A percentile compares a stretch with the other conserved stretches of the same genome.
Conservation (phyloP, 192 early-diverging fungal species). For the Dimargaris xerosporica region DNA sequence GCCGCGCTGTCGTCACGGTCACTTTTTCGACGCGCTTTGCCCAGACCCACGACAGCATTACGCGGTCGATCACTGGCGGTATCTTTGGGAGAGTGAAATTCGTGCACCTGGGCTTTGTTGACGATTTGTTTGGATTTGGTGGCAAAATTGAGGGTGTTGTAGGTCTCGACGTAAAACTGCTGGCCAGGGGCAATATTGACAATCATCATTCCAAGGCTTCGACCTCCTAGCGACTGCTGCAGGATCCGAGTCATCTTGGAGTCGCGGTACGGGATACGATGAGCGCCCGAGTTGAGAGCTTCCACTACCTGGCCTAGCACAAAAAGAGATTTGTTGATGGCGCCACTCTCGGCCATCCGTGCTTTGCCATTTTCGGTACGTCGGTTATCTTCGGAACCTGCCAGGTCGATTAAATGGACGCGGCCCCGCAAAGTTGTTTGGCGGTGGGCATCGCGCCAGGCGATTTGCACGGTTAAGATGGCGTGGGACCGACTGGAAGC, state of each 20-base stretch:
- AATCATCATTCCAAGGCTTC: slow-evolving; percentile 45
- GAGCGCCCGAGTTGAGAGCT: slow-evolving; percentile 36
- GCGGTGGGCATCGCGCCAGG: slow-evolving; percentile 22
- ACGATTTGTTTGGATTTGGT: slow-evolving; percentile 42
- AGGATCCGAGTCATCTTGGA: slow-evolving; percentile 53
- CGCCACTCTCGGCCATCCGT: slow-evolving; percentile 44
- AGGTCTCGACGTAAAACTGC: slow-evolving; percentile 30
- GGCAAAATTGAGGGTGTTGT: slow-evolving; percentile 50
- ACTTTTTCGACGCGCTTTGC: slow-evolving; percentile 23
- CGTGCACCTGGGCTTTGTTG: slow-evolving; percentile 25
- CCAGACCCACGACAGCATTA: slow-evolving; percentile 7
- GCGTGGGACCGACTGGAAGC: slow-evolving; percentile 47
- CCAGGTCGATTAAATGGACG: slow-evolving; percentile 47
- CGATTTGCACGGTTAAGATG: slow-evolving; percentile 35
- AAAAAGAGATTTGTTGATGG: slow-evolving; percentile 50
- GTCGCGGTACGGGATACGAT: slow-evolving; percentile 41
- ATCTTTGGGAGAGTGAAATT: not conserved
- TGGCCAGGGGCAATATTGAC: slow-evolving; percentile 43
- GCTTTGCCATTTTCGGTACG: slow-evolving; percentile 40
- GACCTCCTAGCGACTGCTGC: slow-evolving; percentile 48
- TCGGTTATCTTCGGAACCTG: slow-evolving; percentile 49
- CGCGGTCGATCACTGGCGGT: not conserved
- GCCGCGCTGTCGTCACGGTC: slow-evolving; percentile 24
- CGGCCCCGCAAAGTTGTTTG: slow-evolving; percentile 27
- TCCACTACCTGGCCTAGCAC: slow-evolving; percentile 50